Evolutionary conservation across 2,329 filamentous ascomycete species (phyloP), one percentile per base, ranked within the genome.

Genomic region (Elsinoe necatrix): DNA sequence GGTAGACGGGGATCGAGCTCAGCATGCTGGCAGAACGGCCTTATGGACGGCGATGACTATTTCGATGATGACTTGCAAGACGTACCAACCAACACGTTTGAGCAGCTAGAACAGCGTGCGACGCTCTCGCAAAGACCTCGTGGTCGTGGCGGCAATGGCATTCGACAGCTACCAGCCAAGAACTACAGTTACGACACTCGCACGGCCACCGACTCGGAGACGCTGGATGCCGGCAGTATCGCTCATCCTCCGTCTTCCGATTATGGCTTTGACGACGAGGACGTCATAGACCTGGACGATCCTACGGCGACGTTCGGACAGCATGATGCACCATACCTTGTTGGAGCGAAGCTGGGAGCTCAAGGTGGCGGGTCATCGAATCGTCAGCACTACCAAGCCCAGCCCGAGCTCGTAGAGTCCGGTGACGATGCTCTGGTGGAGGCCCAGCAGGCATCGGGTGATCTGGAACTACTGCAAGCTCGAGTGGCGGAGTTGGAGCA

Each of bases 401-500:
- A 55, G 35, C 8, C 20, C 16, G n/a, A 20, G 9, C 11, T 5
- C 35, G 35, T 12, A 25, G 4, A 25, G 18, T 23, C 29, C n/a
- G 11, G 45, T 23, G 31, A 29, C 21, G 34, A 45, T 21, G 16
- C 34, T 23, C 20, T 41, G 31, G 20, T 29, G 2, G 12, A 21
- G 5, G 41, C 34, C 4, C 48, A 52, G 31, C 48, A 41, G 6
- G 35, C 2, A 18, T 50, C 52, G 11, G 25, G 56, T 4, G 48
- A 58, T 14, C 18, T 62, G 35, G 65, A 69, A 14, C 56, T 64
- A 42, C 65, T 76, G 57, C 71, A 73, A 52, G 65, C 67, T 51
- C 71, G 73, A 31, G 72, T 77, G 58, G 71, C 71, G 54, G 69
- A 74, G 69, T 67, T 78, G 21, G 72, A 77, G 64, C 71, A 70